These are phyloP conservation scores for Sonneratia alba DNA, from an alignment of 345 rosid species.

Conservation along the genomic window DNA sequence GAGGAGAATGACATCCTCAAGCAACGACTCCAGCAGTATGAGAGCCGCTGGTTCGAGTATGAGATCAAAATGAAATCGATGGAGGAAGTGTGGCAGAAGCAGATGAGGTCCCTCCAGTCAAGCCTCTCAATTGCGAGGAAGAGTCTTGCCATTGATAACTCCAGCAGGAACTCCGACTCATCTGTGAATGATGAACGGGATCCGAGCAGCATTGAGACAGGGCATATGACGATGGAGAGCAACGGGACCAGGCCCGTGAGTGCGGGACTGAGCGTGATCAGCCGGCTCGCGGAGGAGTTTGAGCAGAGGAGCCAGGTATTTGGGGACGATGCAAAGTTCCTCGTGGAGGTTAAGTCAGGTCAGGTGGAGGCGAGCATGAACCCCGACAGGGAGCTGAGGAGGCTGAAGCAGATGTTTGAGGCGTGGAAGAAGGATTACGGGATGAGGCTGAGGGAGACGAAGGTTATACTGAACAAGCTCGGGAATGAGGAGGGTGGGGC, in stretches of 20 bases:
- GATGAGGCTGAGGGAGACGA: conserved; percentile 70
- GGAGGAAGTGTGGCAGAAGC: conserved; percentile 99
- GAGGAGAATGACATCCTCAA: conserved; percentile 94
- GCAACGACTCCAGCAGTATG: conserved; percentile 90
- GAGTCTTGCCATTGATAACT: conserved; percentile 81
- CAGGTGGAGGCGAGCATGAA: conserved; percentile 91
- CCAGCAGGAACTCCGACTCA: conserved; percentile 81
- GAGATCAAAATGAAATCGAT: conserved; percentile 96
- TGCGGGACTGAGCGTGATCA: conserved; percentile 77
- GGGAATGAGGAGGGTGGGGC: conserved; percentile 57
- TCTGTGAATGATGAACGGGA: conserved; percentile 88
- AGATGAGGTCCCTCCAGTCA: conserved; percentile 92
- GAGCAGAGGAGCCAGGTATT: conserved; percentile 96
- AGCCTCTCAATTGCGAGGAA: conserved; percentile 96
- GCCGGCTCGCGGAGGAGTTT: conserved; percentile 85
- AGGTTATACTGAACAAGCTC: conserved; percentile 72
- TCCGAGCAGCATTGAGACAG: conserved; percentile 49
- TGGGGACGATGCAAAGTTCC: conserved; percentile 89
- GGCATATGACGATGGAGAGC: conserved; percentile 42
- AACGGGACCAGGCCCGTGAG: conserved; percentile 74
- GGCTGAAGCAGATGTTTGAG: conserved; percentile 94
- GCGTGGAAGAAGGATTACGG: conserved; percentile 97
- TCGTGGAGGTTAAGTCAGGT: conserved; percentile 95
- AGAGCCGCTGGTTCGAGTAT: conserved; percentile 92
- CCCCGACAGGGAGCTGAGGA: conserved; percentile 75